Base-by-base conservation (phyloP, 345 rosid species). In the Hibiscus trionum region DNA sequence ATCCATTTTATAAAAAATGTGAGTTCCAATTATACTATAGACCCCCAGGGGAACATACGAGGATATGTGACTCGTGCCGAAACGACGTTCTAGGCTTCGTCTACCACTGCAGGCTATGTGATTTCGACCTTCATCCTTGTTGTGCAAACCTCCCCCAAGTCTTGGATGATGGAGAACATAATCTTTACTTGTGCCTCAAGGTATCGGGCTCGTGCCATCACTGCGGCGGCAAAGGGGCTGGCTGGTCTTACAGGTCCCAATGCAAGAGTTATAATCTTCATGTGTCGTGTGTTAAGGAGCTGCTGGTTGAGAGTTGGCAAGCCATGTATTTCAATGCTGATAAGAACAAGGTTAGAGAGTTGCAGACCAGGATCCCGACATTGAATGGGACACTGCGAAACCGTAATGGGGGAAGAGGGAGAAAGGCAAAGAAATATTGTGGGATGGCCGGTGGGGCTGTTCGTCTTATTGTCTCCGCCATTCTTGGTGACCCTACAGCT, bases 401-500 rank as follows among this genome's bases (percentile, higher is more conserved):
- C 29, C 65, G 15, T n/a, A 21, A 67, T 35, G 26, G 67, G 11
- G 27, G 52, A 42, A 70, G 62, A 27, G 60, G 77, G 15, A 74
- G 73, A 21, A 53, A 65, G 74, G 73, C 72, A 57, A 79, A 55
- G 66, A 82, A 82, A 70, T 81, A 80, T 31, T 63, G 73, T 71
- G 68, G 82, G 72, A 44, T 80, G 46, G 86, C 85, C 0, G 80
- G 77, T 1, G 80, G 79, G 9, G 88, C 80, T 1, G 75, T 75
- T 21, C 73, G 72, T 42, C 76, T 85, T 12, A 76, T 83, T 5
- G 72, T 79, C 4, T 79, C 88, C 7, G 86, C 86, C 29, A 60
- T 83, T 46, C 73, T 85, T 58, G 89, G 89, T 4, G 86, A 83
- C 77, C 86, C 86, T 31, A 80, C 84, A 0, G 80, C 80, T 49